Conservation (phyloP, 192 early-diverging fungal species). For the Podila horticola region DNA sequence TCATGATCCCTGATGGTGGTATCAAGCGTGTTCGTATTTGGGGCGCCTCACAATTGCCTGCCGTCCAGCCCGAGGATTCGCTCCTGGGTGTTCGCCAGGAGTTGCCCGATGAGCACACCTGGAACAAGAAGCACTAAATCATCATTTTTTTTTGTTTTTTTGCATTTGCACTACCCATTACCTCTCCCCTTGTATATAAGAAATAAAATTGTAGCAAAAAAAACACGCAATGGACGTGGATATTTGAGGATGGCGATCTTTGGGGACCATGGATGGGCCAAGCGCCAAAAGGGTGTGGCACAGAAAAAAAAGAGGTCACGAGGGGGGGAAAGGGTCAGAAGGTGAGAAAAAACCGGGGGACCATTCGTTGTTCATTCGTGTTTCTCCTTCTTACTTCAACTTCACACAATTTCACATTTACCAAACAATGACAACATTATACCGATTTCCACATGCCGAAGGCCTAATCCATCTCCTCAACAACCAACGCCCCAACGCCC, state of each 20-base stretch:
- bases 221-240: no score
- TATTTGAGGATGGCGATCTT: no score
- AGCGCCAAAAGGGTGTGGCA: no score
- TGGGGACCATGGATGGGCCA: no score
- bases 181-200: not conserved
- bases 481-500: not conserved
- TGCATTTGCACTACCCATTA: not conserved
- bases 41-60: conserved; percentile 65
- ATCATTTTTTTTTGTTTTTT: not conserved
- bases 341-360: no score
- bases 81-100: conserved; percentile 50
- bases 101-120: conserved; percentile 53
- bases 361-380: no score
- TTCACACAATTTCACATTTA: not conserved
- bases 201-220: no score
- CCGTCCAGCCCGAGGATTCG: conserved; percentile 39
- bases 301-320: no score
- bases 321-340: no score
- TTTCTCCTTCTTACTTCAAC: no score
- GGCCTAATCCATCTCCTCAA: conserved; percentile 30
- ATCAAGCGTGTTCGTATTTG: conserved; percentile 87
- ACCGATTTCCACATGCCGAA: conserved; percentile 29
- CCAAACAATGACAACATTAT: conserved; percentile 25
- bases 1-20: conserved; percentile 88
- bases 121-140: conserved; percentile 48